Conservation (phyloP, 148 eudicot genomes). For the Persicaria tinctoria region DNA sequence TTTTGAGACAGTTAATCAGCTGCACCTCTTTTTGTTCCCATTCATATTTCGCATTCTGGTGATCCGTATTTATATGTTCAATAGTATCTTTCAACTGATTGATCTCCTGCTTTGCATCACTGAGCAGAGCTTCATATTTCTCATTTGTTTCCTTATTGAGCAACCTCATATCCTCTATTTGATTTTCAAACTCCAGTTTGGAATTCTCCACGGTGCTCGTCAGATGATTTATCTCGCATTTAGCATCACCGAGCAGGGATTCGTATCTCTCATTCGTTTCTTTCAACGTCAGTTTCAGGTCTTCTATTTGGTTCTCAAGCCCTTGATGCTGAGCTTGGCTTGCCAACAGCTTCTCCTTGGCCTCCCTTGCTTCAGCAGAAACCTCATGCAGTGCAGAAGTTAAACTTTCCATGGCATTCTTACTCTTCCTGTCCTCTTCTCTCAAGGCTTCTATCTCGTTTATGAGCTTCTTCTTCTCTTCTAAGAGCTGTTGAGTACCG, state of each 20-base stretch:
- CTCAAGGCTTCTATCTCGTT: slow-evolving; percentile 55
- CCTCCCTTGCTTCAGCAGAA: slow-evolving; percentile 72
- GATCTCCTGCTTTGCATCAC: slow-evolving; percentile 31
- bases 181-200: slow-evolving; percentile 35
- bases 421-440: slow-evolving; percentile 73
- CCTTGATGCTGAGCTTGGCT: slow-evolving; percentile 57
- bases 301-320: slow-evolving; percentile 61
- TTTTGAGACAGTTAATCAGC: slow-evolving; percentile 4
- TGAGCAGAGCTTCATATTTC: slow-evolving; percentile 37
- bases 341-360: slow-evolving; percentile 63
- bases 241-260: slow-evolving; percentile 68
- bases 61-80: slow-evolving; percentile 21
- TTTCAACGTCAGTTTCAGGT: slow-evolving; percentile 57
- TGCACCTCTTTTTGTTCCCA: slow-evolving; percentile 53
- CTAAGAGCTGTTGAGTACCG: slow-evolving; percentile 58
- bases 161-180: slow-evolving; percentile 36
- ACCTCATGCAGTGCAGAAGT: slow-evolving; percentile 83
- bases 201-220: slow-evolving; percentile 35
- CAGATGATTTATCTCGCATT: slow-evolving; percentile 55
- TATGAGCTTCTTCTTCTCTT: slow-evolving; percentile 77
- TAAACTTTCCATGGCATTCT: slow-evolving; percentile 80
- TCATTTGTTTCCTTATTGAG: slow-evolving; percentile 34
- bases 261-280: slow-evolving; percentile 73
- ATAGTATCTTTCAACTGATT: slow-evolving; percentile 21
- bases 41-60: slow-evolving; percentile 21